Base-by-base conservation (phyloP, 2,329 filamentous ascomycete genomes). In the Pseudogymnoascus sp. region DNA sequence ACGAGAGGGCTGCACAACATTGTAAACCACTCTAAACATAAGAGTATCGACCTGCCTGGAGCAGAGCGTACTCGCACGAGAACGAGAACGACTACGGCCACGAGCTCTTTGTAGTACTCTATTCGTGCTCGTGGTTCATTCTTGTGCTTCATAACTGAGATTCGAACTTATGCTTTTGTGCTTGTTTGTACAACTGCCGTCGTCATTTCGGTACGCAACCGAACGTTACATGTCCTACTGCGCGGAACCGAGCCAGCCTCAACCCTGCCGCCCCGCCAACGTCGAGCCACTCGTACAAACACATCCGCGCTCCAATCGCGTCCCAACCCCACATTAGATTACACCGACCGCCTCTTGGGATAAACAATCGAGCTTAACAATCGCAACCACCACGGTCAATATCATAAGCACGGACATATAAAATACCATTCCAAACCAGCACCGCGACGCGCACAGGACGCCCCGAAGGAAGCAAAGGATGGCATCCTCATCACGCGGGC, bases 181-280 rank as follows among this genome's bases (percentile, higher is more conserved):
- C 6, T 55, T 55, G 49, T 55, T 33, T 33, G 10, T 55, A 19
- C 11, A 55, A 12, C 29, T 29, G 12, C 23, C 23, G 7, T 14
- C 43, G 7, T 49, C 3, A 16, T 16, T 29, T 55, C 49, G 49
- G 29, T 55, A 55, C 49, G 49, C 49, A 33, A 12, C 49, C 49
- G 29, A 37, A 21, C 29, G 26, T 55, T 19, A 33, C 29, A 55
- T 55, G 45, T 55, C 49, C 29, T 16, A 14, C 29, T 33, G 10
- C n/a, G 31, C n/a, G 7, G 26, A 12, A 6, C n/a, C 29, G 49
- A 8, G 14, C 43, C 23, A 49, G 23, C 43, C 29, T 23, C n/a
- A 55, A 55, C 26, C 45, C 45, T 55, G 26, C 45, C 45, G n/a
- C 45, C 26, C 45, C 45, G 45, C 45, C 45, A 55, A 55, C 45